Evolutionary conservation across 163 green algal species (phyloP).

Genomic region (Picocystis sp.): DNA sequence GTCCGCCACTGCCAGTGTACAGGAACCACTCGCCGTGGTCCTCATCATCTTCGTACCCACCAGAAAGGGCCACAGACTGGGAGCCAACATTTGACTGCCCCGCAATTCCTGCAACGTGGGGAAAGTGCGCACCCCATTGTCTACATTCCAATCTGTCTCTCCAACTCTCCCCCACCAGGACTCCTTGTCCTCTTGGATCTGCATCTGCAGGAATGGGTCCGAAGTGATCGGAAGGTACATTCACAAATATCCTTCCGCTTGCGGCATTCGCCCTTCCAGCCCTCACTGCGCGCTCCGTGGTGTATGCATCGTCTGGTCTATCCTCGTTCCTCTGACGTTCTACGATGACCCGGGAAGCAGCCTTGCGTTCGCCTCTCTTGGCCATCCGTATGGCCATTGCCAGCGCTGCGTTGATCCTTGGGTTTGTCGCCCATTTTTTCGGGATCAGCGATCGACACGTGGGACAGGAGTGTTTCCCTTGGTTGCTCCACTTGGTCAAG

Average conservation of each 20-base stretch:
- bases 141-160: conserved; percentile 82
- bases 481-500: conserved; percentile 51
- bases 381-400: conserved; percentile 57
- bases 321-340: conserved; percentile 14
- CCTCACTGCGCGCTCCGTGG: conserved; percentile 59
- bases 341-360: background rate
- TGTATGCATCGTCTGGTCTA: conserved; percentile 74
- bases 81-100: conserved; percentile 58
- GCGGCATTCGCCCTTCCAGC: conserved; percentile 70
- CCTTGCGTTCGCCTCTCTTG: conserved; percentile 29
- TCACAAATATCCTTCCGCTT: conserved; percentile 78
- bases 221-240: conserved; percentile 74
- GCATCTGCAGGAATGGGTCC: conserved; percentile 75
- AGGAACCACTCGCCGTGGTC: conserved; percentile 94
- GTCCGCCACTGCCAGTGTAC: conserved; percentile 83
- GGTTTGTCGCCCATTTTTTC: conserved; percentile 49
- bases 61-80: conserved; percentile 63
- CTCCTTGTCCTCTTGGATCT: conserved; percentile 56
- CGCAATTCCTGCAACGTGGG: conserved; percentile 90
- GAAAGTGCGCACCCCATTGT: conserved; percentile 88
- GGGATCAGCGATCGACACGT: conserved; percentile 59
- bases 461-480: conserved; percentile 68
- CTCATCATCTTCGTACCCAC: conserved; percentile 81
- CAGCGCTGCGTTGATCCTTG: conserved; percentile 75
- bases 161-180: conserved; percentile 75